Base-by-base conservation (phyloP, 2,329 filamentous ascomycete genomes). In the Grosmannia serpens region DNA sequence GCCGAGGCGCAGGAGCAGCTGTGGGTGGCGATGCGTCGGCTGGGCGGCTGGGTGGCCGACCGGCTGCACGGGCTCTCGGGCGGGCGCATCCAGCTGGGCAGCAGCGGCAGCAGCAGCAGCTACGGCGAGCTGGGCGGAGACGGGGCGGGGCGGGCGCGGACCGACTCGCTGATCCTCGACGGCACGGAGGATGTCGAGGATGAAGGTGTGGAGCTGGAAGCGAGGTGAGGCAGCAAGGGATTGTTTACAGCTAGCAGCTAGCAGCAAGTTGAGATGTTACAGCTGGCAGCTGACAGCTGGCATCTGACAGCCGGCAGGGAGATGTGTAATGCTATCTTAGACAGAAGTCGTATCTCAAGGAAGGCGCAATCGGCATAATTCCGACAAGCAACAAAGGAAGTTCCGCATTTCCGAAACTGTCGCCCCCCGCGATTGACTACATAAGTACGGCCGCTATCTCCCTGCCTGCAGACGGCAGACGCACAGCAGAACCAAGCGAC, bases 1-100 rank as follows among this genome's bases (percentile, higher is more conserved):
- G n/a, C n/a, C n/a, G n/a, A n/a, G n/a, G n/a, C 76, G 4, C 82
- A 89, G 67, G 87, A 88, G 66, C 76, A 76, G 62, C 69, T 91
- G 1, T 90, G 87, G 86, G 73, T 68, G 7, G 62, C 79, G 8
- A 75, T 89, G 47, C 76, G 74, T 58, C 71, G 69, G 15, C 73
- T 76, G 0, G 82, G 77, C 0, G 73, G 70, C 5, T 88, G 85
- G 84, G 70, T 87, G 17, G 79, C 80, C 6, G 77, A 77, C 56
- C 78, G 76, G 61, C 70, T 87, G 1, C 73, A 75, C 50, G 74
- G 70, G 49, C 72, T 74, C 7, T 81, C 79, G 1, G 75, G 83
- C 1, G 85, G 85, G 0, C 74, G 80, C 61, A 80, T 87, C 61
- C 74, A 74, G 59, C 70, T 87, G 15, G 74, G 71, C 53, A 67